Conservation (phyloP, 2,329 filamentous ascomycete species). For the Ascochyta clinopodiicola region DNA sequence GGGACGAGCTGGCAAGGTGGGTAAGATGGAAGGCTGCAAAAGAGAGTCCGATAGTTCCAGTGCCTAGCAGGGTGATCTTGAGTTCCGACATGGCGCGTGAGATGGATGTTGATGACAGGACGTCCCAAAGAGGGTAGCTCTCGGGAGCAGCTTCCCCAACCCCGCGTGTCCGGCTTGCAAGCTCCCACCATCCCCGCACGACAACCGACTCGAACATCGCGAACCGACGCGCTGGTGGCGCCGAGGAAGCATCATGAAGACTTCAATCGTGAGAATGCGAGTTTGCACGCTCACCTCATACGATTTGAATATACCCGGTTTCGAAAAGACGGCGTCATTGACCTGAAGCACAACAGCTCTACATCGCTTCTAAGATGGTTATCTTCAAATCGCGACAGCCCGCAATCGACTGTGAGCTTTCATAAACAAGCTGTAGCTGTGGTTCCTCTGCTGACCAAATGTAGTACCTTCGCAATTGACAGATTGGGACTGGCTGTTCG, state of each 20-base stretch:
- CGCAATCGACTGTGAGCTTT: slow-evolving; percentile 48
- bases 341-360: background rate
- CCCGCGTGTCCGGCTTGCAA: slow-evolving; percentile 23
- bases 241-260: slow-evolving; percentile 25
- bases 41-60: slow-evolving; percentile 62
- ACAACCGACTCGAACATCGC: slow-evolving; percentile 37
- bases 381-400: slow-evolving; percentile 54
- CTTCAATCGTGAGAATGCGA: background rate
- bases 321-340: background rate
- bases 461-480: slow-evolving; percentile 62
- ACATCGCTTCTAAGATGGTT: slow-evolving; percentile 33
- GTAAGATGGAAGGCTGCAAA: slow-evolving; percentile 62
- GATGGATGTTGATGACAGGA: background rate
- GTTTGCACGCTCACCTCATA: background rate
- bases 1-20: slow-evolving; percentile 47
- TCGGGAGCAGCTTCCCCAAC: slow-evolving; percentile 17
- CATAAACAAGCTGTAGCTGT: background rate
- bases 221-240: slow-evolving; percentile 28
- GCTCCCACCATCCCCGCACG: slow-evolving; percentile 34
- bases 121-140: slow-evolving; percentile 16
- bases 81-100: slow-evolving; percentile 17
- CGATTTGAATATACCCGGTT: background rate
- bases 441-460: background rate
- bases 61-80: slow-evolving; percentile 52
- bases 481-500: slow-evolving; percentile 69